Evolutionary conservation across 1,284 basidiomycete genomes (phyloP), one percentile per base, ranked within the genome.

Genomic region (Ceratobasidium sp.): DNA sequence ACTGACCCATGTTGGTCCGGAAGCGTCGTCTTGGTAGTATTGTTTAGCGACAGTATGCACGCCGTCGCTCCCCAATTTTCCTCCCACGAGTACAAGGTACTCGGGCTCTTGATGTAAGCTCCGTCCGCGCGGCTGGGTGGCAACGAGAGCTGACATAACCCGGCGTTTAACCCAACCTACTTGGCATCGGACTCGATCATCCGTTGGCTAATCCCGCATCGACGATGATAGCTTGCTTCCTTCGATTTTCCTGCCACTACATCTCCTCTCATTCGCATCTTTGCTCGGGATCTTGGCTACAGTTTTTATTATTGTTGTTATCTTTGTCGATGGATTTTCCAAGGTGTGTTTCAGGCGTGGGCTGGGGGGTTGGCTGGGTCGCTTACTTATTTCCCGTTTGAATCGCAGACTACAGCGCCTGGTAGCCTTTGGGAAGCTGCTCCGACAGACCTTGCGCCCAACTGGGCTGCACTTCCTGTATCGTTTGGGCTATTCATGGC

Each of bases 401-500:
- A 32, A 74, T 51, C 11, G 51, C 32, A 37, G 70, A 83, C 83
- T n/a, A 85, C 91, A 34, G 86, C 90, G 9, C 96, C 96, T 0
- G 97, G 97, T 9, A 95, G 93, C 78, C 83, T 99, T 1, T 92
- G 91, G 87, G 85, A 87, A 64, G 93, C 94, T 1, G 91, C 91
- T 46, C 85, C 87, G 17, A 98, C 96, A 0, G 89, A 86, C n/a
- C 79, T 91, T 13, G 86, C 0, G 87, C 94, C 37, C 87, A 89
- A 61, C 85, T 84, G 85, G 71, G 87, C 82, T 80, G 84, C 83
- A 78, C 83, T 98, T 1, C 78, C 13, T 92, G 92, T 1, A 81
- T 94, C 44, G 11, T 93, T 96, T 82, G 97, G 97, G 1, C 86
- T 99, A 76, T 92, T 98, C 82, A 96, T 99, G 92, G 95, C 95